Conservation (phyloP, 257 asterid species). For the Solanum dulcamara region DNA sequence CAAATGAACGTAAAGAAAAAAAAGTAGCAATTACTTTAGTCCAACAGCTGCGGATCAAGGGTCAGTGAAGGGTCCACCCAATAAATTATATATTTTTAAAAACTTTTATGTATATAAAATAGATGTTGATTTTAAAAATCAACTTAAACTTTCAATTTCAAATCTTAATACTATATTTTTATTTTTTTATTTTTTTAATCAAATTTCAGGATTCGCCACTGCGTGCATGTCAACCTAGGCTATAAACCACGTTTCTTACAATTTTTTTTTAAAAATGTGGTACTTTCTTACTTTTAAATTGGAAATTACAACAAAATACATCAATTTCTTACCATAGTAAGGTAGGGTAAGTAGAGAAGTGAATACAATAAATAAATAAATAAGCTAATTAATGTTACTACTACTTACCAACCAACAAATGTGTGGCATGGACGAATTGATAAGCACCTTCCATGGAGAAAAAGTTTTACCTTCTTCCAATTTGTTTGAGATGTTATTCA, state of each 20-base stretch:
- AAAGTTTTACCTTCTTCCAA: background rate
- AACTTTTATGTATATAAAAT: too few relatives aligned
- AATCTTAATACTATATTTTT: too few relatives aligned
- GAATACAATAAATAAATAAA: background rate
- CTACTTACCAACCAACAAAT: background rate
- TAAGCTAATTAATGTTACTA: background rate
- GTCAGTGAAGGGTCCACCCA: too few relatives aligned
- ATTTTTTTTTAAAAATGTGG: too few relatives aligned
- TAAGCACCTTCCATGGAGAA: background rate
- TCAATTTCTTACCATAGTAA: background rate
- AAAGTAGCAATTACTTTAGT: too few relatives aligned
- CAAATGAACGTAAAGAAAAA: too few relatives aligned
- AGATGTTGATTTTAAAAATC: too few relatives aligned
- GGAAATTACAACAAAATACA: background rate
- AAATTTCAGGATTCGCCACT: background rate
- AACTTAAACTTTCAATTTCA: too few relatives aligned
- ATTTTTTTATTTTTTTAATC: too few relatives aligned
- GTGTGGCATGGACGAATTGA: background rate
- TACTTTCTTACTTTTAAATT: too few relatives aligned
- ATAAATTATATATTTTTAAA: too few relatives aligned
- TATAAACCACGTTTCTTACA: background rate
- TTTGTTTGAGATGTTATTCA: background rate
- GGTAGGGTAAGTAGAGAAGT: background rate
- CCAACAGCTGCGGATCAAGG: too few relatives aligned
- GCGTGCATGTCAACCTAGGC: background rate